Conservation (phyloP, 768 basidiomycete species). For the Pleurotus salmoneostramineus region DNA sequence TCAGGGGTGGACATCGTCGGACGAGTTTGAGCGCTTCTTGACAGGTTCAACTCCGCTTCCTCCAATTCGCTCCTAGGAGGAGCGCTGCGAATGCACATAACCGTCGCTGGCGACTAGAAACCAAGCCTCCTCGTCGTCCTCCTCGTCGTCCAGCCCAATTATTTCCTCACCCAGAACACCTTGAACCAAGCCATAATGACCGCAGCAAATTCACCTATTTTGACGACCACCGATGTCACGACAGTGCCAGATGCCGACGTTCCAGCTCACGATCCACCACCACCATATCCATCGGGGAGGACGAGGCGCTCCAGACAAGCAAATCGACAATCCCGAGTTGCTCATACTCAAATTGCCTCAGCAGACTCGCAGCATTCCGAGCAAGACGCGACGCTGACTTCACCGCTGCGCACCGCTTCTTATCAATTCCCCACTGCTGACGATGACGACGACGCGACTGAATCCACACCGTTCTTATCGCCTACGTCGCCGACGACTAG, state of each 20-base stretch:
- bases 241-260: neutral
- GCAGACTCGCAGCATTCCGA: constrained; percentile 28
- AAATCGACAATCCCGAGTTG: constrained; percentile 23
- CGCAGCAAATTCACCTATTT: neutral
- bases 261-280: constrained; percentile 51
- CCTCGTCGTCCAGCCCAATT: too few species aligned
- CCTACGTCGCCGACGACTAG: constrained; percentile 20
- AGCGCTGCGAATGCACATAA: too few species aligned
- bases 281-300: constrained; percentile 54
- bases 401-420: constrained; percentile 10
- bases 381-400: constrained; percentile 19
- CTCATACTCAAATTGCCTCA: constrained; percentile 25
- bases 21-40: too few species aligned
- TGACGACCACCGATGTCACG: neutral
- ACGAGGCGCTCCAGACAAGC: constrained; percentile 32
- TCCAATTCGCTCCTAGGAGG: too few species aligned
- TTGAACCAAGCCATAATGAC: neutral
- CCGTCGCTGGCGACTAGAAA: too few species aligned
- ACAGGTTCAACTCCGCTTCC: too few species aligned
- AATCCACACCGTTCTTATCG: constrained; percentile 46
- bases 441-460: constrained; percentile 30
- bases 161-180: too few species aligned
- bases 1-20: too few species aligned
- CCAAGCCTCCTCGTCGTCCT: too few species aligned
- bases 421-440: constrained; percentile 20